These are phyloP conservation scores for Sporisorium reilianum DNA, from an alignment of 1,284 basidiomycete genomes.

Conservation along the genomic window DNA sequence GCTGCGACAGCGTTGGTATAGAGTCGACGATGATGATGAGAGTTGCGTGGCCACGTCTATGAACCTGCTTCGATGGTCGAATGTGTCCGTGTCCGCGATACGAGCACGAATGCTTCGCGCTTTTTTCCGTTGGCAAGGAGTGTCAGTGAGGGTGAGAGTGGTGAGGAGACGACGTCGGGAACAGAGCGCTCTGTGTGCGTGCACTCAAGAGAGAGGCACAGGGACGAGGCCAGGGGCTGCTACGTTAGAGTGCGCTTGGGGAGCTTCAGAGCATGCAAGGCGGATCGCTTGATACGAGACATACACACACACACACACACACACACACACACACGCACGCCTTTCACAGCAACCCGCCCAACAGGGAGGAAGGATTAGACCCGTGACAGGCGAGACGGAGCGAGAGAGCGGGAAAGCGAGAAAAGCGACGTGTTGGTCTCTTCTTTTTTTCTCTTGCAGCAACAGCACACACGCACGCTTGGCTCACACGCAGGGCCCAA, in stretches of 20 bases:
- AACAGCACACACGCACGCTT: too few species aligned
- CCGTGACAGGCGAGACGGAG: too few species aligned
- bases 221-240: not conserved
- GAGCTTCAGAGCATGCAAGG: not conserved
- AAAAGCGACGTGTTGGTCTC: too few species aligned
- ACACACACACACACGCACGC: conserved; percentile 7
- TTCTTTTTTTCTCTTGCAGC: too few species aligned
- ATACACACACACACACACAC: conserved; percentile 1
- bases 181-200: not conserved
- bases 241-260: not conserved
- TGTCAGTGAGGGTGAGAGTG: not conserved
- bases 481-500: too few species aligned
- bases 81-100: too few species aligned
- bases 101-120: not conserved
- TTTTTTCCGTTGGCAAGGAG: not conserved
- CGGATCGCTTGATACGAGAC: not conserved
- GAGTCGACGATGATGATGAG: not conserved
- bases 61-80: not conserved
- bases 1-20: not conserved
- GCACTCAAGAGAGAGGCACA: not conserved
- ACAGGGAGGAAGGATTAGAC: too few species aligned
- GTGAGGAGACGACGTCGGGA: not conserved
- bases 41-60: not conserved
- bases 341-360: too few species aligned
- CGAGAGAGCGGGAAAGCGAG: too few species aligned